Percentiles rank a stretch among this genome's conserved stretches.
Conservation (phyloP, 2,329 filamentous ascomycete genomes). For the Talaromyces piceae region DNA sequence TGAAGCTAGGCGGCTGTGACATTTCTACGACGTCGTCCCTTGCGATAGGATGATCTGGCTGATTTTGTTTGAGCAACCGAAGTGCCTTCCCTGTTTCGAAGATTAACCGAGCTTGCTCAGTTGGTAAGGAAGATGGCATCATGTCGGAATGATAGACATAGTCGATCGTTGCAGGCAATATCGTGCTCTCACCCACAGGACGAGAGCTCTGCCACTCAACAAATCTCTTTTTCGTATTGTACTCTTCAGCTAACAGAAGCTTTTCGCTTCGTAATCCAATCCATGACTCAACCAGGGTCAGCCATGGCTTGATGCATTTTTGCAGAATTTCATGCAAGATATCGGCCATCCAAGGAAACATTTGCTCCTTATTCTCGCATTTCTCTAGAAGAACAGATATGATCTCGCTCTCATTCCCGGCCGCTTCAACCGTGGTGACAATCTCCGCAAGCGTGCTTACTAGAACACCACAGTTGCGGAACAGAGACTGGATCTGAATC, state of each 20-base stretch:
- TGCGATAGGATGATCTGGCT: conserved; percentile 63
- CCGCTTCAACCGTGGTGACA: conserved; percentile 40
- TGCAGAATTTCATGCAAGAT: conserved; percentile 61
- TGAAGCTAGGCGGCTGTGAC: conserved; percentile 49
- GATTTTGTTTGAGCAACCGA: conserved; percentile 61
- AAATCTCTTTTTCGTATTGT: conserved; percentile 47
- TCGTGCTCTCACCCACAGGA: conserved; percentile 51
- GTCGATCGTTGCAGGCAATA: conserved; percentile 56
- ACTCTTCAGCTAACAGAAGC: conserved; percentile 44
- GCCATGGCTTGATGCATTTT: conserved; percentile 58
- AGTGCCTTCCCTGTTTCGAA: conserved; percentile 75
- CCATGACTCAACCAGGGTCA: conserved; percentile 64
- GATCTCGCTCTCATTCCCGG: conserved; percentile 51
- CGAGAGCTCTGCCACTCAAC: conserved; percentile 54
- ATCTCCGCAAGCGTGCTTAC: conserved; percentile 29
- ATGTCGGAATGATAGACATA: conserved; percentile 45
- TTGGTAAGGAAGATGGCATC: conserved; percentile 64
- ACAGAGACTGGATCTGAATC: conserved; percentile 32
- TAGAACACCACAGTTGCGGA: conserved; percentile 31
- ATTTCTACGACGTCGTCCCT: conserved; percentile 41
- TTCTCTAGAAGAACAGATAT: conserved; percentile 56
- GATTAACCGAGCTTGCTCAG: conserved; percentile 62
- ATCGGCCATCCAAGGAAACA: conserved; percentile 52
- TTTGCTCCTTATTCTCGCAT: conserved; percentile 57
- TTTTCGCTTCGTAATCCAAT: conserved; percentile 59